These are phyloP conservation scores for Sapria himalayana DNA, from an alignment of 345 rosid genomes.

Conservation along the genomic window DNA sequence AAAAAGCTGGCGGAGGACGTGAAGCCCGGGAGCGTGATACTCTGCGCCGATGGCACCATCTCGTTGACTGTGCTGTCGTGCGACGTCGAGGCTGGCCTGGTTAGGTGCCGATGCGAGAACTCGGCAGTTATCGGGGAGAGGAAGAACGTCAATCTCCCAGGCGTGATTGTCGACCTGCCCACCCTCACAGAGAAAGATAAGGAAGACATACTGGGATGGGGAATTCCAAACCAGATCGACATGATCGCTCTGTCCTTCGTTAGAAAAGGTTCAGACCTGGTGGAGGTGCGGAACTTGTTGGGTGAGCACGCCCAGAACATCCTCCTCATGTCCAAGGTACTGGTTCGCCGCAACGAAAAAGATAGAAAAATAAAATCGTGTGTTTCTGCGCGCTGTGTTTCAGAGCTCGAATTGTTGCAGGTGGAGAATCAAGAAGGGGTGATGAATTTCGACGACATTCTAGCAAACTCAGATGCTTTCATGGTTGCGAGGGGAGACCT, in stretches of 20 bases:
- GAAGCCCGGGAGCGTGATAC: constrained; percentile 73
- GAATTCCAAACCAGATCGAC: constrained; percentile 76
- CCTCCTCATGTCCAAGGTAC: constrained; percentile 98
- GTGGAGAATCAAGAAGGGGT: constrained; percentile 98
- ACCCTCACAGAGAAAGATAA: constrained; percentile 92
- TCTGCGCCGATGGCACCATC: constrained; percentile 92
- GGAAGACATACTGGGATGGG: constrained; percentile 87
- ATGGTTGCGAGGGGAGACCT: constrained; percentile 98
- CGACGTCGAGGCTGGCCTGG: constrained; percentile 45
- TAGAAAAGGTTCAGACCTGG: constrained; percentile 79
- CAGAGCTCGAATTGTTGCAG: too few species aligned
- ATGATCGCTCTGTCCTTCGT: constrained; percentile 96
- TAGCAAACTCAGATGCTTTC: constrained; percentile 75
- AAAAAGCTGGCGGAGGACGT: constrained; percentile 72
- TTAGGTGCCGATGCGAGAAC: constrained; percentile 72
- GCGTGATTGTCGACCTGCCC: constrained; percentile 93
- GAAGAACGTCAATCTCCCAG: constrained; percentile 94
- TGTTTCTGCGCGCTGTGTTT: too few species aligned
- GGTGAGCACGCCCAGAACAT: constrained; percentile 61
- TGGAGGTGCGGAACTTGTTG: constrained; percentile 66
- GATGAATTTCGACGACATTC: constrained; percentile 84
- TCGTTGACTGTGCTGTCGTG: constrained; percentile 67
- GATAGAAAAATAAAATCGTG: too few species aligned
- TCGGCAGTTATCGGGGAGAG: constrained; percentile 88
- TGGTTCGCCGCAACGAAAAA: too few species aligned